Conservation (phyloP, 208 protist species). For the Trypanosoma mega region DNA sequence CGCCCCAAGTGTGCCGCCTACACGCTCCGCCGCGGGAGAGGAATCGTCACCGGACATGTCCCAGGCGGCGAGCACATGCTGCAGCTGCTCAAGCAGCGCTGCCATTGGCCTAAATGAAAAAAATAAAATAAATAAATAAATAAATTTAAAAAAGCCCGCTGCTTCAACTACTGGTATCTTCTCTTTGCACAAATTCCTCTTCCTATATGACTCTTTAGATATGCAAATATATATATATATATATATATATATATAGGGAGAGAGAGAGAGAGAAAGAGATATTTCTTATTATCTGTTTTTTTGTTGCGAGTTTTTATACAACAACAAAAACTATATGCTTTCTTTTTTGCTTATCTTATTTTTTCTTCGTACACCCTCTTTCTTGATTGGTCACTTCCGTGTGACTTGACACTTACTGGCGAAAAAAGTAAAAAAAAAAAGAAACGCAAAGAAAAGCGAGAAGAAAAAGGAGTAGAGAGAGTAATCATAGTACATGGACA, state of each 20-base stretch:
- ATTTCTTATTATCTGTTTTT: no score
- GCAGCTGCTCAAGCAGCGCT: slow-evolving; percentile 43
- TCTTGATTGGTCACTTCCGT: no score
- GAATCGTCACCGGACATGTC: slow-evolving; percentile 22
- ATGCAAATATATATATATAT: no score
- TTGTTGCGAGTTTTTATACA: no score
- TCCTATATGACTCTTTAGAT: no score
- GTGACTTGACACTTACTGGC: slow-evolving; percentile 10
- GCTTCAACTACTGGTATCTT: slow-evolving; percentile 6
- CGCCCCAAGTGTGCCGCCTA: background rate
- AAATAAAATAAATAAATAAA: slow-evolving; percentile 6
- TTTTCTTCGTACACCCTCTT: no score
- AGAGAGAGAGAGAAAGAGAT: no score
- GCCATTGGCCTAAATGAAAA: slow-evolving; percentile 7
- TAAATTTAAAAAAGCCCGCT: background rate
- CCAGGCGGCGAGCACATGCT: slow-evolving; percentile 59
- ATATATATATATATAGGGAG: no score
- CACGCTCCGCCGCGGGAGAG: background rate
- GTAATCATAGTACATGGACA: slow-evolving; percentile 1
- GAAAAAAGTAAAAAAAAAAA: slow-evolving; percentile 20
- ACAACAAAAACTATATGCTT: no score
- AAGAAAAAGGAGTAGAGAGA: background rate
- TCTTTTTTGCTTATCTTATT: no score
- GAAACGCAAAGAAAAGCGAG: slow-evolving; percentile 25
- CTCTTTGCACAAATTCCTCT: slow-evolving; percentile 1